Evolutionary conservation across 1,284 basidiomycete species (phyloP), one percentile per base, ranked within the genome.

Genomic region (Ganoderma leucocontextum): DNA sequence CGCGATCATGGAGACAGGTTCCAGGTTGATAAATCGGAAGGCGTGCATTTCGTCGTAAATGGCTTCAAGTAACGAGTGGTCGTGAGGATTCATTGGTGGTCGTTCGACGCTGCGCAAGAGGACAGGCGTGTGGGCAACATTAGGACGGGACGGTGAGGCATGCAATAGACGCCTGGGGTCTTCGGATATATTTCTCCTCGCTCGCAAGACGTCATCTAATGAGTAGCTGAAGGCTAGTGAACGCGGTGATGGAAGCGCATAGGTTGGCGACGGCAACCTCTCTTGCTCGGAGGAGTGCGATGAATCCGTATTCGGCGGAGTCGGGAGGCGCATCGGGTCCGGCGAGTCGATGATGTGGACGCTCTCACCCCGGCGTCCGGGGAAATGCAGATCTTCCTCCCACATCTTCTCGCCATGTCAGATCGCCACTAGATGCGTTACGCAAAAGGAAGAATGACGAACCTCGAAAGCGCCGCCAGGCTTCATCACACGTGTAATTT

Each of bases 311-410:
- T 55, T 64, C 9, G 71, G 71, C 17, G 71, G 71, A 15, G 71
- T 72, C 7, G 69, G 71, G 6, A 69, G 71, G 29, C 49, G 69
- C 25, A 33, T 64, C 60, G 65, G 67, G 33, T 66, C 69, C 55
- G 67, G 67, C 29, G 71, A 38, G 8, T 72, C 69, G 63, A 70
- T 62, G 60, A 70, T 41, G 39, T 67, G 41, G 29, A 64, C 67
- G 60, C 59, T 47, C 60, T 72, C 71, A 25, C 55, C 60, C 8
- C 62, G 62, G 36, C 39, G 63, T 15, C 91, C 90, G 2, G 91
- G 91, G 74, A 91, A 91, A 73, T 86, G 88, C 13, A 92, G 77
- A 71, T 92, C 90, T 76, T 91, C 90, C 76, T 92, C 91, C 60
- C 91, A 80, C 78, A 91, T 84, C 88, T 91, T 68, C 35, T 53